Evolutionary conservation across 352 stramenopile species (phyloP), one percentile per base, ranked within the genome.

Genomic region (Globisporangium cylindrosporum): DNA sequence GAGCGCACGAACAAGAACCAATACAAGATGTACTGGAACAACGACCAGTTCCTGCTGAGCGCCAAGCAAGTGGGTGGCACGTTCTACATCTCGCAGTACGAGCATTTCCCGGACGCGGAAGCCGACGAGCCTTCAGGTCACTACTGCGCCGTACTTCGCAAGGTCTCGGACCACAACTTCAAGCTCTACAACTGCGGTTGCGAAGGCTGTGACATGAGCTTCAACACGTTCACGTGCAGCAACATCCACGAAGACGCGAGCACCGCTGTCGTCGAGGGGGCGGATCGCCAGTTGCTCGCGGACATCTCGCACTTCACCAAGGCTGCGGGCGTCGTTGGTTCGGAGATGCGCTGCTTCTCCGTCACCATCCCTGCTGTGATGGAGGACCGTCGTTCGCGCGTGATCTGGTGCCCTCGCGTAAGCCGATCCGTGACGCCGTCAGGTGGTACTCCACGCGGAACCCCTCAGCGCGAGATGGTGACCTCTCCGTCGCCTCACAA

Each of bases 71-170:
- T 92, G n/a, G 84, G 83, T 34, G 84, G 84, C 38, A 90, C 79
- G 20, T 94, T 94, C 67, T 97, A 93, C 78, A 95, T 96, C 70
- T 96, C 87, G 24, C 89, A 96, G 67, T 97, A 97, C 69, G 85
- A 94, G 61, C 78, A 96, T 60, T 97, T 97, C 69, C 82, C 89
- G 1, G 85, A 94, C 57, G 78, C 75, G 1, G 73, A 80, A 25
- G 70, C 64, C 9, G 80, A 88, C 1, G 76, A 84, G 22, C 81
- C 82, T 0, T 85, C 70, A 10, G 80, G 74, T 4, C 85, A 93
- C 67, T 96, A 94, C 70, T 95, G 88, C 54, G 85, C 83, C 2
- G 80, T 95, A 12, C 73, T 95, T 34, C 84, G 84, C 34, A 92
- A 92, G 61, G 69, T 79, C 43, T 79, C 76, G 3, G 80, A 92